Evolutionary conservation across 805 yeast species (phyloP).

Genomic region (Saccharomycopsis microspora): DNA sequence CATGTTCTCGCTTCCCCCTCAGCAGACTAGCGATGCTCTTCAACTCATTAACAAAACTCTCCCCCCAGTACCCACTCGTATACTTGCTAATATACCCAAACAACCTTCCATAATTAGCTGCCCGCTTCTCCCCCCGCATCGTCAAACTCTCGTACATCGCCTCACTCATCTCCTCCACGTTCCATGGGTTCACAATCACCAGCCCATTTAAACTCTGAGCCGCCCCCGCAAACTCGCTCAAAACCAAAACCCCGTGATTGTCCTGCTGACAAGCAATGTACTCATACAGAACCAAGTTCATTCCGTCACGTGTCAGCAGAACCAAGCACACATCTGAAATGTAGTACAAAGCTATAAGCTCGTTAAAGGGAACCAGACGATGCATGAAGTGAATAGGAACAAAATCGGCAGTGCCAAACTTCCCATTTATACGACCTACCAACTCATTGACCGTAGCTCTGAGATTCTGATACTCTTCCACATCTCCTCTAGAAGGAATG

Average conservation of each 20-base stretch:
- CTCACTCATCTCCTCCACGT: conserved; percentile 83
- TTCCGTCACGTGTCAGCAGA: conserved; percentile 93
- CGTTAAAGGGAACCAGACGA: conserved; percentile 82
- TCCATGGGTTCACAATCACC: conserved; percentile 94
- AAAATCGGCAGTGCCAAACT: conserved; percentile 92
- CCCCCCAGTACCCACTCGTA: conserved; percentile 96
- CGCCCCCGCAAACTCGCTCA: conserved; percentile 98
- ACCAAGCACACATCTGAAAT: conserved; percentile 87
- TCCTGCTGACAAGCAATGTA: conserved; percentile 91
- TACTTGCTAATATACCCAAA: conserved; percentile 84
- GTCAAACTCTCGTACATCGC: conserved; percentile 83
- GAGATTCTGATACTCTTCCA: conserved; percentile 90
- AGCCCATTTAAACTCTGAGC: conserved; percentile 96
- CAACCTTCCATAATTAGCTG: conserved; percentile 69
- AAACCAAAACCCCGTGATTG: conserved; percentile 73
- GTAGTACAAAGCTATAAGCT: conserved; percentile 77
- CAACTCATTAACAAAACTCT: conserved; percentile 83
- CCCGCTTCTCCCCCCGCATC: conserved; percentile 69
- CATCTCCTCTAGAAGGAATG: conserved; percentile 95
- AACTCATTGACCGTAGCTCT: conserved; percentile 92
- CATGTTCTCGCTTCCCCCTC: too few species aligned
- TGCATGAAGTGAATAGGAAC: conserved; percentile 97
- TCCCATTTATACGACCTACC: conserved; percentile 93
- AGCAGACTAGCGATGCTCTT: too few species aligned
- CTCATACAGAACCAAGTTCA: conserved; percentile 94